These are phyloP conservation scores for Dalbergia cultrata DNA, from an alignment of 306 rosid species.

Conservation along the genomic window DNA sequence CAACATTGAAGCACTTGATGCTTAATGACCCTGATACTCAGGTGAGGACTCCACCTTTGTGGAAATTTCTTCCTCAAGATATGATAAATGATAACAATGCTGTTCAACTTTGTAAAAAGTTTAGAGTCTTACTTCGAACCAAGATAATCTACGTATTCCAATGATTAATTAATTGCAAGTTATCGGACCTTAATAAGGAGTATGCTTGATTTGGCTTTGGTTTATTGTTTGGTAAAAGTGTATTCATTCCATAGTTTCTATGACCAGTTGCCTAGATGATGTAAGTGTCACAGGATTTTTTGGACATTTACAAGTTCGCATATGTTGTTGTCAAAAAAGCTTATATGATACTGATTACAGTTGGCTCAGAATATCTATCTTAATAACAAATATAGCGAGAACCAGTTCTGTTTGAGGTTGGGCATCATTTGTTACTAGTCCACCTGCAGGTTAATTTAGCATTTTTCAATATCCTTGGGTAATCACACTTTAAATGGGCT, in stretches of 20 bases:
- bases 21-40: conserved; percentile 91
- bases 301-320: conserved; percentile 17
- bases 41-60: conserved; percentile 57
- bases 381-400: background rate
- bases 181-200: background rate
- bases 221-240: background rate
- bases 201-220: conserved; percentile 24
- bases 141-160: conserved; percentile 23
- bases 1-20: conserved; percentile 84
- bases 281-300: conserved; percentile 18
- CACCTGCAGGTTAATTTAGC: conserved; percentile 13
- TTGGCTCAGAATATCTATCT: conserved; percentile 6
- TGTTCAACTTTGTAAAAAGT: conserved; percentile 16
- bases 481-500: background rate
- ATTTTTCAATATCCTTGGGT: background rate
- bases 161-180: conserved; percentile 24
- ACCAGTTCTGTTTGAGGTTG: background rate
- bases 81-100: conserved; percentile 25
- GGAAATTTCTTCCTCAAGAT: conserved; percentile 22
- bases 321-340: background rate
- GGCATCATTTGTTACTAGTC: background rate
- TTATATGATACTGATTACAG: background rate
- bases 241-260: conserved; percentile 15
- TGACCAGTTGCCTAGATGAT: background rate
- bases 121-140: conserved; percentile 28